A percentile compares a stretch with the other conserved stretches of the same genome.
These are phyloP conservation scores for Lachnellula arida DNA, from an alignment of 2,329 filamentous ascomycete genomes.

Conservation along the genomic window DNA sequence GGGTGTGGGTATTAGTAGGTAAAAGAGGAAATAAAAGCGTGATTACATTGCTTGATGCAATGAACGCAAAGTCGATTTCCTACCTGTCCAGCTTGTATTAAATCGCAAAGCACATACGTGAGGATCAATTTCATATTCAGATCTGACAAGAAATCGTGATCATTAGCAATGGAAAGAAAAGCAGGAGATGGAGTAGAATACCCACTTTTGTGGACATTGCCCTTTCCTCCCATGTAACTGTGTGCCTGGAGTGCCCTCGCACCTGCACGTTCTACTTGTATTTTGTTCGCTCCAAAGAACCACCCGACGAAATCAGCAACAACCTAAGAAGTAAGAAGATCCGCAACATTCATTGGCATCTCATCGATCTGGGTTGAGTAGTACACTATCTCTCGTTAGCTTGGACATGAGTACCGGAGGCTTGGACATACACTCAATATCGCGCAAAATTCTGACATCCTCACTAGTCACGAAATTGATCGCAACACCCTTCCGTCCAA, in stretches of 20 bases:
- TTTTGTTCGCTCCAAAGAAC: neutral
- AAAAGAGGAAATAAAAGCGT: neutral
- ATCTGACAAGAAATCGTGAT: neutral
- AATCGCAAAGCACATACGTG: neutral
- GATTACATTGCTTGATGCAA: neutral
- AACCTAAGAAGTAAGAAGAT: conserved; percentile 28
- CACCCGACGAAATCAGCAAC: neutral
- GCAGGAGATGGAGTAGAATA: neutral
- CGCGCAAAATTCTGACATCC: conserved; percentile 92
- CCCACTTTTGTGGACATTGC: conserved; percentile 25
- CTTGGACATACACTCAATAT: conserved; percentile 76
- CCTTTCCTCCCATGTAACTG: conserved; percentile 29
- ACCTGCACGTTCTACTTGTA: neutral
- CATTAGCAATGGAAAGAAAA: neutral
- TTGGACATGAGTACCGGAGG: neutral
- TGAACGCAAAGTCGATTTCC: neutral
- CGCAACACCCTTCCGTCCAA: conserved; percentile 95
- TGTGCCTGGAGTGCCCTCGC: conserved; percentile 19
- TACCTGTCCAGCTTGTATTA: neutral
- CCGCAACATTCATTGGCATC: conserved; percentile 72
- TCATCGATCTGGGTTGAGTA: conserved; percentile 77
- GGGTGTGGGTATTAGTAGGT: neutral
- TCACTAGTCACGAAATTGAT: conserved; percentile 99
- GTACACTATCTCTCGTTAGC: conserved; percentile 48
- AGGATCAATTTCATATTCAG: conserved; percentile 1